Base-by-base conservation (phyloP, 768 basidiomycete genomes). In the Lyophyllum semitale region DNA sequence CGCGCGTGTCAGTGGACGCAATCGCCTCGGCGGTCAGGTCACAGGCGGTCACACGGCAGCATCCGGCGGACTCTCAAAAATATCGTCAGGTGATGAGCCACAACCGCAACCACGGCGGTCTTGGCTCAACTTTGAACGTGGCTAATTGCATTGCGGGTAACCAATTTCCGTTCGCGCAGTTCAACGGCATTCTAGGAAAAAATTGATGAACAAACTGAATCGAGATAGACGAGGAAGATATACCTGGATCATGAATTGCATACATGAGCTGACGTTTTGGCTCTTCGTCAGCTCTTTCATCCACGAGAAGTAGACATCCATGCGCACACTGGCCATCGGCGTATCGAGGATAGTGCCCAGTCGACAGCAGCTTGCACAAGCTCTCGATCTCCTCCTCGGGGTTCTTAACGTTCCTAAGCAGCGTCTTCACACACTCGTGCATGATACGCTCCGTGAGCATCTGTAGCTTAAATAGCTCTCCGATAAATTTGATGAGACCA, bases 371-470 rank as follows among this genome's bases (percentile, higher is more conserved):
- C 70, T 93, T 94, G 82, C 95, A 98, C 53, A 97, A 81, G 43
- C 89, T 92, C 80, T 98, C 96, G 59, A 99, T 91, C 67, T 97
- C 95, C 75, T 98, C 96, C 66, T 98, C 95, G 0, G 95, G 97
- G 65, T 93, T 91, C 62, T 93, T 88, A 54, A 96, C 89, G 68
- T 99, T 98, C 51, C 88, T 84, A 13, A 98, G 79, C 12, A 98
- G 82, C 75, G 95, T 95, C 83, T 94, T 93, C 68, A 98, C 87
- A 79, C 96, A 99, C 73, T 94, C 91, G 77, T 95, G 91, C 92
- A 98, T 99, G 76, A 98, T 96, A 62, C 93, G 88, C 76, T 95
- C 93, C 45, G 94, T 95, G 51, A 98, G 78, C 94, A 98, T 97
- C 74, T 93, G 91, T n/a, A 99, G 79, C 77, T 98, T 98, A 88